These are phyloP conservation scores for Lachnellula arida DNA, from an alignment of 2,329 filamentous ascomycete genomes.

Conservation along the genomic window DNA sequence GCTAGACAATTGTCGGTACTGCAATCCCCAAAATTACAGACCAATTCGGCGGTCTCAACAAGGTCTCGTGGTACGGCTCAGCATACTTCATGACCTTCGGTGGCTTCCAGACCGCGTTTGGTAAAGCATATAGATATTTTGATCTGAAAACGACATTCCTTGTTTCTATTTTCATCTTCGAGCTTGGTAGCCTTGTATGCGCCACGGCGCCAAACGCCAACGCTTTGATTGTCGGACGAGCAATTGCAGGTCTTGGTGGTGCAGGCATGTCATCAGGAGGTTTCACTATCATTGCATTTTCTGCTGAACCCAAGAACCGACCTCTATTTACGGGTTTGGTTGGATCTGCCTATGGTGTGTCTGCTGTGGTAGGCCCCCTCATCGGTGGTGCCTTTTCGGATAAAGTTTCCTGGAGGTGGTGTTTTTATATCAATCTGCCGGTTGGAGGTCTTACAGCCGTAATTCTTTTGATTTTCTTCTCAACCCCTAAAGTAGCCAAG, in stretches of 20 bases:
- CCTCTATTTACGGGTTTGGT: neutral
- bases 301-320: conserved; percentile 11
- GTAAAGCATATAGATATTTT: conserved; percentile 5
- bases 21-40: conserved; percentile 35
- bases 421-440: conserved; percentile 38
- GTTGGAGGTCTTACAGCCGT: conserved; percentile 31
- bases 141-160: conserved; percentile 19
- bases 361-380: conserved; percentile 27
- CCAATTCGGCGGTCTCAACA: conserved; percentile 31
- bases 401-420: conserved; percentile 34
- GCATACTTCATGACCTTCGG: conserved; percentile 26
- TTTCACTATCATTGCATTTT: conserved; percentile 37
- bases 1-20: conserved; percentile 26
- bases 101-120: conserved; percentile 5
- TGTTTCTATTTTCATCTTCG: conserved; percentile 26
- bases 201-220: conserved; percentile 26
- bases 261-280: conserved; percentile 31
- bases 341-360: conserved; percentile 43
- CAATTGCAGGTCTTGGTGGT: conserved; percentile 27
- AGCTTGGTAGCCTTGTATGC: conserved; percentile 29
- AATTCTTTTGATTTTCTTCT: conserved; percentile 39
- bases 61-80: conserved; percentile 34
- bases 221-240: conserved; percentile 30
- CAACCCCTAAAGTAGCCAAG: conserved; percentile 24
- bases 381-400: conserved; percentile 31